A percentile compares a stretch with the other conserved stretches of the same genome.
phyloP scores from a whole-genome alignment of 495 filamentous ascomycete genomes.

The Neurospora sp. region DNA sequence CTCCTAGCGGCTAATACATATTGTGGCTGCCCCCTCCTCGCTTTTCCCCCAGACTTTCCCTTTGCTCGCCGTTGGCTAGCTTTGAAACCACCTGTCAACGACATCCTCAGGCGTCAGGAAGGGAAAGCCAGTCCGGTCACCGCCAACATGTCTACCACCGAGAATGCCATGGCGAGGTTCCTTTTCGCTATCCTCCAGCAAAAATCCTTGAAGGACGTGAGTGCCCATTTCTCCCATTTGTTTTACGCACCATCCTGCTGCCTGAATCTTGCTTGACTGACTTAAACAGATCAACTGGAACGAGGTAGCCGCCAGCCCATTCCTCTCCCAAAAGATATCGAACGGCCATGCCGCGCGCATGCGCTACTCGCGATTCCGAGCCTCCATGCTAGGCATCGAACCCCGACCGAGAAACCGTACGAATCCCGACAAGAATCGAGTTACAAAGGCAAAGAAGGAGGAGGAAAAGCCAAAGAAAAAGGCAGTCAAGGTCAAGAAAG shows the following conservation, averaged over 20 bases:
- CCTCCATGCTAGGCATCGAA: conserved; percentile 30
- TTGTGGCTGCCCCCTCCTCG: conserved; percentile 11
- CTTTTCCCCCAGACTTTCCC: background rate
- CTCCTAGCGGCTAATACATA: conserved; percentile 13
- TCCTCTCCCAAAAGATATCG: conserved; percentile 49
- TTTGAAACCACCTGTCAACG: conserved; percentile 7
- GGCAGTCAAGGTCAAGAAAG: conserved; percentile 11
- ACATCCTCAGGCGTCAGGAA: background rate
- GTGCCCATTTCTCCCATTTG: conserved; percentile 11
- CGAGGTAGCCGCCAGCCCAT: conserved; percentile 46
- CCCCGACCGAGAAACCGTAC: conserved; percentile 31
- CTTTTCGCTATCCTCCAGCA: conserved; percentile 70
- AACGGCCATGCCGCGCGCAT: conserved; percentile 77
- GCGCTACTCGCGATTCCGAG: conserved; percentile 63
- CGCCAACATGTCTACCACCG: conserved; percentile 36
- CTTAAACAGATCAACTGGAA: conserved; percentile 60
- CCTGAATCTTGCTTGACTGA: background rate
- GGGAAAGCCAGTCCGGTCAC: background rate
- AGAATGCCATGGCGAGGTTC: conserved; percentile 47
- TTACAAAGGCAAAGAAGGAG: conserved; percentile 34
- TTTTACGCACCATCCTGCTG: background rate
- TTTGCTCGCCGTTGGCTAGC: conserved; percentile 17
- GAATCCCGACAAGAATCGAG: conserved; percentile 20
- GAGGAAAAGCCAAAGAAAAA: background rate
- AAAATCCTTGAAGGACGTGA: conserved; percentile 60